These are phyloP conservation scores for Fusarium sublunatum DNA, from an alignment of 2,329 filamentous ascomycete genomes.

Conservation along the genomic window DNA sequence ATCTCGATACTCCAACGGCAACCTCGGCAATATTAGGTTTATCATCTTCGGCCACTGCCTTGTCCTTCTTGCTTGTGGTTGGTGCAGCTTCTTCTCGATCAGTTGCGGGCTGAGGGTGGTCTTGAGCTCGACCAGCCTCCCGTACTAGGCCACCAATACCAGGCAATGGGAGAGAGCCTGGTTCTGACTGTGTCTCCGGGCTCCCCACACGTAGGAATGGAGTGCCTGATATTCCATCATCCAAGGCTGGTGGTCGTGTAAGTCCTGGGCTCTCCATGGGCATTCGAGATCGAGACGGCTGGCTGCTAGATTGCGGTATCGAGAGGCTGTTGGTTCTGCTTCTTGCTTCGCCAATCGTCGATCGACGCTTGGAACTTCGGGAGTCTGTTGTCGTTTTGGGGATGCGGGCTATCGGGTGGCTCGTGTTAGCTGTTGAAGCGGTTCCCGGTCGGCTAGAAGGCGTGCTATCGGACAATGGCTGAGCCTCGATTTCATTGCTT, in stretches of 20 bases:
- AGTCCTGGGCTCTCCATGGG: conserved; percentile 38
- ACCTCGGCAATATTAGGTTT: conserved; percentile 64
- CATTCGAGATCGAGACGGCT: conserved; percentile 38
- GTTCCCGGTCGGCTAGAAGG: conserved; percentile 34
- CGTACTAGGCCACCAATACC: conserved; percentile 10
- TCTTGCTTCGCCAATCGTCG: conserved; percentile 26
- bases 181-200: conserved; percentile 45
- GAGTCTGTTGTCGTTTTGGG: conserved; percentile 33
- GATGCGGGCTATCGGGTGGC: conserved; percentile 38
- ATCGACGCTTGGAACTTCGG: conserved; percentile 33
- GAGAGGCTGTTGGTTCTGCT: conserved; percentile 32
- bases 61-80: conserved; percentile 13
- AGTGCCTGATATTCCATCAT: conserved; percentile 66
- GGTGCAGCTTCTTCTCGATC: conserved; percentile 20
- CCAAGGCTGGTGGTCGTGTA: conserved; percentile 44
- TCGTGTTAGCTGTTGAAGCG: conserved; percentile 26
- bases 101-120: conserved; percentile 2
- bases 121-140: conserved; percentile 14
- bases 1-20: conserved; percentile 86
- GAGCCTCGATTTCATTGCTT: conserved; percentile 23
- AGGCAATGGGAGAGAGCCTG: conserved; percentile 19
- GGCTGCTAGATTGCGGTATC: conserved; percentile 33
- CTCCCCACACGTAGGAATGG: conserved; percentile 63
- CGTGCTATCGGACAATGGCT: conserved; percentile 23
- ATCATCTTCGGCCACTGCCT: conserved; percentile 12